Conservation (phyloP, 257 asterid genomes). For the Nicotiana otophora region DNA sequence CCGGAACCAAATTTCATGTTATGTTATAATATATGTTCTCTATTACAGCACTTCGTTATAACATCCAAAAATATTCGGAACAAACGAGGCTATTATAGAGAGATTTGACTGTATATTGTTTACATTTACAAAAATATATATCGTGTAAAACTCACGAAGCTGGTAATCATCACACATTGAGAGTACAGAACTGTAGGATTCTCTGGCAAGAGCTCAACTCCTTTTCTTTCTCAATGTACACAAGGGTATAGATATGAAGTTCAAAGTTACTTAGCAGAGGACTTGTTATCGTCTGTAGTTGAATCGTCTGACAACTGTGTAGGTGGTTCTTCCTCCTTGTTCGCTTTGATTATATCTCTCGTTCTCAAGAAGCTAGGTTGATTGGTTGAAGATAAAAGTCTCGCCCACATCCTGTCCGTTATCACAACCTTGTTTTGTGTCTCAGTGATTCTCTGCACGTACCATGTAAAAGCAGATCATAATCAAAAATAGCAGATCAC, state of each 20-base stretch:
- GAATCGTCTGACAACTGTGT: slow-evolving; percentile 25
- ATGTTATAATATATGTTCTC: no score
- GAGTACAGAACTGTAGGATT: neutral
- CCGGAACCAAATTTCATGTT: no score
- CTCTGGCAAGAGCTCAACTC: neutral
- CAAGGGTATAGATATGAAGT: neutral
- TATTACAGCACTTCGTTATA: no score
- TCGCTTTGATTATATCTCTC: slow-evolving; percentile 22
- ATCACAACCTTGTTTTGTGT: slow-evolving; percentile 69
- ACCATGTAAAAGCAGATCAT: neutral
- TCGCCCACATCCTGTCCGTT: slow-evolving; percentile 98
- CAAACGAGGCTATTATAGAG: no score
- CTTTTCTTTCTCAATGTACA: neutral
- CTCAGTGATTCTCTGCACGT: slow-evolving; percentile 65
- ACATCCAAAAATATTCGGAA: no score
- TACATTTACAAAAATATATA: neutral
- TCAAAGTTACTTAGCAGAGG: neutral
- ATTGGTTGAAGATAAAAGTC: slow-evolving; percentile 82
- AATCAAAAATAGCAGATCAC: neutral
- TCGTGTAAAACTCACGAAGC: neutral
- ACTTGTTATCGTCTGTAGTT: neutral
- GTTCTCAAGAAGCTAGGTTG: slow-evolving; percentile 77
- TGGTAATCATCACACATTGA: neutral
- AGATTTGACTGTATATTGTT: neutral
- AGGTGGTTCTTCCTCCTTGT: slow-evolving; percentile 26